Conservation (phyloP, 208 protist species). For the Vickermania ingenoplastis region DNA sequence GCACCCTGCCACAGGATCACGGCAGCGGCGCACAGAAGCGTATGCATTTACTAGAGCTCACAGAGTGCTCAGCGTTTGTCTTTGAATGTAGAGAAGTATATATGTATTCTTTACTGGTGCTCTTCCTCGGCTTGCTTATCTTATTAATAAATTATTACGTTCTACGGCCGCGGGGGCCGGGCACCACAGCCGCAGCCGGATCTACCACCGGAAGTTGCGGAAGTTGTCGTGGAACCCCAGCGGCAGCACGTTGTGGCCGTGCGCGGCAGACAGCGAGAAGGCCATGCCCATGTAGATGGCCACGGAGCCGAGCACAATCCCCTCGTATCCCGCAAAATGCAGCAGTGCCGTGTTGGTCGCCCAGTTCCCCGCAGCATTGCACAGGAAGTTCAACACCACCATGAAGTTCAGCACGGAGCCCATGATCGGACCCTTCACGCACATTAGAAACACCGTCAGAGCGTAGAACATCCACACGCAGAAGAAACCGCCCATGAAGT, state of each 20-base stretch:
- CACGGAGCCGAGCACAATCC: conserved; percentile 25
- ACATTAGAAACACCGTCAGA: background rate
- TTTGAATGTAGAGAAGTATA: too few species aligned
- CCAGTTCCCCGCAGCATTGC: conserved; percentile 12
- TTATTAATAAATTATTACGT: too few species aligned
- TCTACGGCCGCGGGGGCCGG: too few species aligned
- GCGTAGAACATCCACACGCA: conserved; percentile 27
- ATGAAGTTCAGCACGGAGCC: conserved; percentile 18
- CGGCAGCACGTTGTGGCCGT: conserved; percentile 25
- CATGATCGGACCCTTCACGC: conserved; percentile 10
- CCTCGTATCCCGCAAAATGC: conserved; percentile 34
- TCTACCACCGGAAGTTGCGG: conserved; percentile 16
- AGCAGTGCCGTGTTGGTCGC: conserved; percentile 17
- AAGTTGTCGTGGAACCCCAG: conserved; percentile 25
- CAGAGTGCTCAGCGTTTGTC: too few species aligned
- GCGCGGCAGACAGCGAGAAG: conserved; percentile 26
- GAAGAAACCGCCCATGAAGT: conserved; percentile 30
- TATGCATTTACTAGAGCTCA: too few species aligned
- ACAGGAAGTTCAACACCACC: conserved; percentile 17
- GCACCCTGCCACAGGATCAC: too few species aligned
- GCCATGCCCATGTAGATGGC: conserved; percentile 44
- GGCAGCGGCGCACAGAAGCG: too few species aligned
- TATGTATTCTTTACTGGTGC: too few species aligned
- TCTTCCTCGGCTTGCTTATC: too few species aligned
- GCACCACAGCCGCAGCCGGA: too few species aligned